Evolutionary conservation across 1,139 yeast genomes (phyloP), one percentile per base, ranked within the genome.

Genomic region (Debaryomyces udenii): DNA sequence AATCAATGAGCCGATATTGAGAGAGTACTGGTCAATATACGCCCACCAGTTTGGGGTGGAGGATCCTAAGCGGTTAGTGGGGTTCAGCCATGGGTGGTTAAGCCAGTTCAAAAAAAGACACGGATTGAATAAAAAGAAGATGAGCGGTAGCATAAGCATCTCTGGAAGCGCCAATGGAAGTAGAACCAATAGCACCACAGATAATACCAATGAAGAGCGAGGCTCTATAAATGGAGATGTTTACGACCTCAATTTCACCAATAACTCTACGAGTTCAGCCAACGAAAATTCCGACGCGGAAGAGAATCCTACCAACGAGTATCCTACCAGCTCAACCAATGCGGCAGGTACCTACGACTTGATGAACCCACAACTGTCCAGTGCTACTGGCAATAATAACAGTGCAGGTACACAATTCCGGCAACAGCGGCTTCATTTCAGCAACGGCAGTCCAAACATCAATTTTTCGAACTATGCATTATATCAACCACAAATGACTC

Each of bases 41-140:
- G 84, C 84, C 4, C 76, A 74, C 45, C 70, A 74, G 52, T 77
- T 59, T 51, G 85, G 84, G 1, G 83, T 80, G 2, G 80, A 74
- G 16, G 82, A 80, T 49, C 83, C 85, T 3, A 80, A 80, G 53
- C 57, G 85, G 39, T 57, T 76, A 42, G 71, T 67, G 30, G 68
- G 74, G 14, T 80, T 78, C 50, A 74, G 81, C 48, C 83, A 80
- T 56, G 85, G 85, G 6, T 80, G 85, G 85, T 59, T 80, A 33
- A 66, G 77, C 16, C 83, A 77, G 50, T 80, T 80, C 55, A 80
- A 80, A 53, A 79, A 77, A 50, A 59, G 84, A 41, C 82, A 78
- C 50, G 83, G 83, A 0, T 59, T 80, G 34, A 69, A 67, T 46
- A 70, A 66, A 46, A 64, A 65, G 39, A 53, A 70, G 41, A 63